Evolutionary conservation across 441 rosid genomes (phyloP).

Genomic region (Populus hybrid): DNA sequence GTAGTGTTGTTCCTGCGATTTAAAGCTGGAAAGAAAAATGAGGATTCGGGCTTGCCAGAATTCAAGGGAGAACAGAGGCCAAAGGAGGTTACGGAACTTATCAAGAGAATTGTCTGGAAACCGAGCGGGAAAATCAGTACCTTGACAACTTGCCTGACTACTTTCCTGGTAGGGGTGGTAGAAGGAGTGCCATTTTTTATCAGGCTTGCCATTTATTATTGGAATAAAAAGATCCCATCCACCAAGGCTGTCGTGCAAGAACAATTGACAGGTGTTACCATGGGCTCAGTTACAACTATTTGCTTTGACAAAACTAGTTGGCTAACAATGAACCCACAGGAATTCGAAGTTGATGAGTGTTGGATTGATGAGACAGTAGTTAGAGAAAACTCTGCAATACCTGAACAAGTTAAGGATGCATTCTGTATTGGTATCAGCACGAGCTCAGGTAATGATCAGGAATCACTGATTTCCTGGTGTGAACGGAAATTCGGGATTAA

Average conservation of each 20-base stretch:
- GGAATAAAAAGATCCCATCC: too few relatives aligned
- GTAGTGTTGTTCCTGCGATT: neutral
- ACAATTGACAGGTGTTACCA: too few relatives aligned
- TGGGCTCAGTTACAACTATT: too few relatives aligned
- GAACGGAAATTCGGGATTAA: neutral
- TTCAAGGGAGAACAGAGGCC: neutral
- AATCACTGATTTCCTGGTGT: neutral
- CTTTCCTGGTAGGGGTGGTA: neutral
- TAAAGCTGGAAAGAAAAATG: neutral
- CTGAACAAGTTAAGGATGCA: neutral
- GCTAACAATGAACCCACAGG: too few relatives aligned
- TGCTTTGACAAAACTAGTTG: too few relatives aligned
- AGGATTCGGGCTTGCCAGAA: neutral
- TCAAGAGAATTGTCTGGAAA: neutral
- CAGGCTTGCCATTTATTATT: neutral
- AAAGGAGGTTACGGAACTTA: neutral
- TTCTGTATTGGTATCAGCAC: neutral
- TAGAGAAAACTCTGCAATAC: neutral
- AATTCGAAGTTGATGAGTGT: neutral
- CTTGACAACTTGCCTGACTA: neutral
- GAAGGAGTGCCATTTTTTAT: neutral
- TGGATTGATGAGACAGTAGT: neutral
- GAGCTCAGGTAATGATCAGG: neutral
- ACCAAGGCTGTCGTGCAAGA: too few relatives aligned
- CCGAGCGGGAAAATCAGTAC: neutral